Percentiles rank a stretch among this genome's conserved stretches.
These are phyloP conservation scores for Cardamine resedifolia DNA, from an alignment of 345 rosid genomes.

Conservation along the genomic window DNA sequence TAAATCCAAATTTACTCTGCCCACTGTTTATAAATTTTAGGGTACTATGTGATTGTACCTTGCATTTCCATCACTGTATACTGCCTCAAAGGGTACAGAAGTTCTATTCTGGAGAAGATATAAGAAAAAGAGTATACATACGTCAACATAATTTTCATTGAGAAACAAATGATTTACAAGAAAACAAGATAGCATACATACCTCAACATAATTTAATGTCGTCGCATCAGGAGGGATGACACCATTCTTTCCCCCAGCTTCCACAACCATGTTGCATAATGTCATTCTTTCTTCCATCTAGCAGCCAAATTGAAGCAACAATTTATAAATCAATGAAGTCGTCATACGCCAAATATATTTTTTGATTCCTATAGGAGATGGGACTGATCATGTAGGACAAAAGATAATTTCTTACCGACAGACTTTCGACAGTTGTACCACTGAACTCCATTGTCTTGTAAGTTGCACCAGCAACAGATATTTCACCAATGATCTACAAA, in stretches of 20 bases:
- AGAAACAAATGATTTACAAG: neutral
- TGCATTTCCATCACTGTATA: conserved; percentile 86
- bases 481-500: conserved; percentile 91
- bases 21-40: neutral
- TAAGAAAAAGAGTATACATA: neutral
- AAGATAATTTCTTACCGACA: conserved; percentile 54
- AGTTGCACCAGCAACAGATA: conserved; percentile 96
- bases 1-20: neutral
- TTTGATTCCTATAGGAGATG: neutral
- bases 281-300: conserved; percentile 99
- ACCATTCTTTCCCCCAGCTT: conserved; percentile 99
- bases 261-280: conserved; percentile 93
- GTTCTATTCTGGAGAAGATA: conserved; percentile 67
- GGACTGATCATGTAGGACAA: neutral
- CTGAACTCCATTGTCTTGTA: conserved; percentile 96
- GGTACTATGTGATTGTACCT: conserved; percentile 48
- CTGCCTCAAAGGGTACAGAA: conserved; percentile 77
- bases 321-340: neutral
- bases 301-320: conserved; percentile 7
- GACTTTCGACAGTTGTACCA: conserved; percentile 84
- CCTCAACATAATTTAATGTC: conserved; percentile 91
- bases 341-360: neutral
- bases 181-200: conserved; percentile 24
- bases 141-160: neutral
- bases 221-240: conserved; percentile 90